These are phyloP conservation scores for Paraphaeosphaeria minitans DNA, from an alignment of 2,329 filamentous ascomycete species.

Conservation along the genomic window DNA sequence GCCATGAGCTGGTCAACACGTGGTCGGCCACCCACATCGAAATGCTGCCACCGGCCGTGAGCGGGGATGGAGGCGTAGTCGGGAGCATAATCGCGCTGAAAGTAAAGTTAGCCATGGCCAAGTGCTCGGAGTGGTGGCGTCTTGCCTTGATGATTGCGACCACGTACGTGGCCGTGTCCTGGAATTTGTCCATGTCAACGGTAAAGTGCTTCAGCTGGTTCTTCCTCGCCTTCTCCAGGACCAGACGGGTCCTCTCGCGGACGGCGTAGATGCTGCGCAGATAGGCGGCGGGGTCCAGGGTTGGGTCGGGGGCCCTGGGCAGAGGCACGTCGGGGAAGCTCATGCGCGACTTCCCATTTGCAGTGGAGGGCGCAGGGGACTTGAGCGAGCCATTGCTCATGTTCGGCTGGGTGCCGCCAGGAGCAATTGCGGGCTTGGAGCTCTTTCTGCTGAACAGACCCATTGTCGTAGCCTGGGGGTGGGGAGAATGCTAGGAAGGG, in stretches of 20 bases:
- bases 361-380: conserved; percentile 53
- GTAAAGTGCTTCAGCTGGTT: conserved; percentile 85
- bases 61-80: conserved; percentile 77
- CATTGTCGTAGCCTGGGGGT: conserved; percentile 44
- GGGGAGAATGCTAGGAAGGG: conserved; percentile 8
- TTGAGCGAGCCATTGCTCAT: conserved; percentile 56
- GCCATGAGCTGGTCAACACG: conserved; percentile 72
- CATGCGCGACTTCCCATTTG: conserved; percentile 43
- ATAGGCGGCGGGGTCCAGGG: conserved; percentile 86
- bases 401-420: conserved; percentile 45
- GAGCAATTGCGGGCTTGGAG: conserved; percentile 48
- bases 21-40: conserved; percentile 77
- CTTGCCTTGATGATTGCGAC: conserved; percentile 92
- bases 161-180: conserved; percentile 82
- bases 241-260: conserved; percentile 74
- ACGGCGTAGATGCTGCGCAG: conserved; percentile 88
- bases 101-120: not conserved
- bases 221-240: conserved; percentile 76
- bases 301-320: conserved; percentile 83
- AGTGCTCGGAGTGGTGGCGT: not conserved
- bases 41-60: conserved; percentile 86
- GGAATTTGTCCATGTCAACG: conserved; percentile 84
- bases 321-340: conserved; percentile 77
- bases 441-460: conserved; percentile 60
- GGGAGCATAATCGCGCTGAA: conserved; percentile 70